These are phyloP conservation scores for Chytriomyces hyalinus DNA, from an alignment of 192 early-diverging fungal species.

Conservation along the genomic window DNA sequence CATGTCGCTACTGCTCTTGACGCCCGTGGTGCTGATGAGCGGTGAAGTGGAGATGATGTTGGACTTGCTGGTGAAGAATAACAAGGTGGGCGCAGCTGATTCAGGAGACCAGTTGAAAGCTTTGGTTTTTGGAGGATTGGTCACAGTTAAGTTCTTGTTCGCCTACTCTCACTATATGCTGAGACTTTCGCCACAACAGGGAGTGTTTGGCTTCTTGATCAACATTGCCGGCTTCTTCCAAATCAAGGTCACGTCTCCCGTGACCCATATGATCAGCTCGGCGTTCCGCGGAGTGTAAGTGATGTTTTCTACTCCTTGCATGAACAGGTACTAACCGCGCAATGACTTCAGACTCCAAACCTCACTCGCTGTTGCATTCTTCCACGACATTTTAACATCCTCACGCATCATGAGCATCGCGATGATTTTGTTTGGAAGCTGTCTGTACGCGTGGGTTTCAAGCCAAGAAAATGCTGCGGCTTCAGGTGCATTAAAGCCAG, in stretches of 20 bases:
- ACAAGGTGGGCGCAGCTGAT: not conserved
- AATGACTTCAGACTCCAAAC: slow-evolving; percentile 28
- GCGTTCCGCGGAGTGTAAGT: slow-evolving; percentile 69
- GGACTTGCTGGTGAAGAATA: not conserved
- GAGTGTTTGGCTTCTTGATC: slow-evolving; percentile 65
- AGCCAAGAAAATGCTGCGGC: not conserved
- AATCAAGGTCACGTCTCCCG: slow-evolving; percentile 66
- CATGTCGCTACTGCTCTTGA: slow-evolving; percentile 45
- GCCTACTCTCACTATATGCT: not conserved
- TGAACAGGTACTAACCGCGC: not conserved
- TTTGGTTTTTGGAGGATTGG: slow-evolving; percentile 29
- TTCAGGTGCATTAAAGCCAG: not conserved
- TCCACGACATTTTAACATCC: slow-evolving; percentile 21
- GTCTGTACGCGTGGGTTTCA: slow-evolving; percentile 28
- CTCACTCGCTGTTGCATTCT: slow-evolving; percentile 24
- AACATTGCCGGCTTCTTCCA: slow-evolving; percentile 69
- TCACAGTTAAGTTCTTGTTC: slow-evolving; percentile 6
- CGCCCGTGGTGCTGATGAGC: slow-evolving; percentile 55
- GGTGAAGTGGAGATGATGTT: slow-evolving; percentile 43
- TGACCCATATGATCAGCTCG: slow-evolving; percentile 64
- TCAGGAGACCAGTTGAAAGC: slow-evolving; percentile 4
- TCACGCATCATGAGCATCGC: slow-evolving; percentile 16
- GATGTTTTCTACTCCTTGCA: not conserved
- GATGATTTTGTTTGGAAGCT: slow-evolving; percentile 20
- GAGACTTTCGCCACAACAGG: slow-evolving; percentile 20